These are phyloP conservation scores for Fragaria ananassa DNA, from an alignment of 306 rosid species.

Conservation along the genomic window DNA sequence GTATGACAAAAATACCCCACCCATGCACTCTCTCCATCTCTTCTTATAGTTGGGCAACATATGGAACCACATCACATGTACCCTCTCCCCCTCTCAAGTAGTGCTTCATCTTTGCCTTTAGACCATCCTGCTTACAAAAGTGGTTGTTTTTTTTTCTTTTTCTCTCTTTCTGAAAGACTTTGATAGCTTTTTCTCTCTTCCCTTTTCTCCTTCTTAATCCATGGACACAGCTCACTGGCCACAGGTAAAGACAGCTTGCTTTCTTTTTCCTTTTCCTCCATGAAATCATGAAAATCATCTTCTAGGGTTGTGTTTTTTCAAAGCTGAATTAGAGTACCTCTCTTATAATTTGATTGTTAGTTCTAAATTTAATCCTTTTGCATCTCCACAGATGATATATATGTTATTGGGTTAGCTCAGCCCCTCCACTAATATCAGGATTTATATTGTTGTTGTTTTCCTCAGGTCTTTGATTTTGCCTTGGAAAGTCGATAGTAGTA, in stretches of 20 bases:
- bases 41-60: conserved; percentile 63
- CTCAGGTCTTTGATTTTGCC: conserved; percentile 37
- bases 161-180: conserved; percentile 51
- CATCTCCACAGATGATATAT: conserved; percentile 22
- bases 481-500: conserved; percentile 38
- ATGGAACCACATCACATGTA: conserved; percentile 59
- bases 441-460: conserved; percentile 33
- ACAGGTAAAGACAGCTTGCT: conserved; percentile 59
- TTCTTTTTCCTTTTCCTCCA: conserved; percentile 38
- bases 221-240: conserved; percentile 99
- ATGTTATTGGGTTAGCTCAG: conserved; percentile 36
- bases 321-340: conserved; percentile 19
- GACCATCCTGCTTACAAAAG: conserved; percentile 55
- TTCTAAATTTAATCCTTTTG: conserved; percentile 29
- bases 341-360: conserved; percentile 26
- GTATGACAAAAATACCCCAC: conserved; percentile 34
- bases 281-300: conserved; percentile 40
- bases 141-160: conserved; percentile 33
- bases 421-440: conserved; percentile 36
- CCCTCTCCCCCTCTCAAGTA: conserved; percentile 22
- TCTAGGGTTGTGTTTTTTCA: conserved; percentile 32
- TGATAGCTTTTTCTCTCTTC: conserved; percentile 36
- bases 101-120: conserved; percentile 51
- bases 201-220: conserved; percentile 45
- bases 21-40: conserved; percentile 34